These are phyloP conservation scores for Alternaria sp. DNA, from an alignment of 2,329 filamentous ascomycete genomes.

Conservation along the genomic window DNA sequence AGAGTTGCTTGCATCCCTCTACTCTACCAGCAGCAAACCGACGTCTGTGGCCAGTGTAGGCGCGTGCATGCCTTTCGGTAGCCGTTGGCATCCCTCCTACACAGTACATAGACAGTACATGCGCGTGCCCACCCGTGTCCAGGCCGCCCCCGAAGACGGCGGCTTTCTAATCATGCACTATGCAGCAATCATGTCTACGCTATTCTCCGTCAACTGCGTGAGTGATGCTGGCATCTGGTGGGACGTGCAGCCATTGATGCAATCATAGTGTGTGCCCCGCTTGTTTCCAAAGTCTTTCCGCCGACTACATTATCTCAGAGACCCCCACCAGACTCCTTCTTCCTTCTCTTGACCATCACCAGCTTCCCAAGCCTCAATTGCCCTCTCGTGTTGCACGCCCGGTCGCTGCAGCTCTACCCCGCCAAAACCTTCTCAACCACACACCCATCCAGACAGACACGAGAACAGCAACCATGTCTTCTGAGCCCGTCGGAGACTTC, in stretches of 20 bases:
- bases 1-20: constrained; percentile 5
- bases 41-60: not conserved
- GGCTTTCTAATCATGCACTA: constrained; percentile 21
- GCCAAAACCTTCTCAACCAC: constrained; percentile 25
- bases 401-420: constrained; percentile 45
- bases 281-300: constrained; percentile 46
- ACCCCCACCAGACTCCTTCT: constrained; percentile 36
- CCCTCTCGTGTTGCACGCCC: constrained; percentile 40
- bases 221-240: constrained; percentile 22
- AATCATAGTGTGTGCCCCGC: constrained; percentile 43
- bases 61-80: not conserved
- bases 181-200: constrained; percentile 19
- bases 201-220: constrained; percentile 16
- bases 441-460: constrained; percentile 10
- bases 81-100: not conserved
- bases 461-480: constrained; percentile 45
- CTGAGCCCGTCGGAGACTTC: constrained; percentile 59
- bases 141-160: not conserved
- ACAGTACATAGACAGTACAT: not conserved
- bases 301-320: constrained; percentile 48
- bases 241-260: constrained; percentile 39
- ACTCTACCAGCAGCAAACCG: not conserved
- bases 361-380: constrained; percentile 34
- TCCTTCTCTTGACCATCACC: constrained; percentile 35
- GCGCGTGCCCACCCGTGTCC: constrained; percentile 8